Evolutionary conservation across 1,139 yeast genomes (phyloP), one percentile per base, ranked within the genome.

Genomic region (Saccharomyces pastorianus): DNA sequence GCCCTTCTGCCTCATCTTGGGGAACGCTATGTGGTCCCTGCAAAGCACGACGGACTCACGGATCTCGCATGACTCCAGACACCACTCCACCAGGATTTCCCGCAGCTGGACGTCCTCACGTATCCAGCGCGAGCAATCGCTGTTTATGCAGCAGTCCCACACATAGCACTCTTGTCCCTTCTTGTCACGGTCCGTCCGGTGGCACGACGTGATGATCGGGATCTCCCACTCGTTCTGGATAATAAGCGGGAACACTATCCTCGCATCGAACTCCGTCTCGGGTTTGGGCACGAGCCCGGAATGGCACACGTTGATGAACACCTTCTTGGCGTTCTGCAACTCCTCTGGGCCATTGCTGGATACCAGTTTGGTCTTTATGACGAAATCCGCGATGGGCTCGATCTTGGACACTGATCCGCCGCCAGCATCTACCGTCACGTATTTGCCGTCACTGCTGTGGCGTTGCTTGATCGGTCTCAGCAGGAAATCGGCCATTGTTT

Each of bases 161-260:
- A 88, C 89, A 46, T 79, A 72, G 41, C 89, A 81, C 17, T 74
- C 71, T 9, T 73, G 72, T 0, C 95, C 95, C 62, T 83, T 83
- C 67, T 88, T 88, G 64, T 90, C 96, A 14, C 59, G 68, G 46
- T 79, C 84, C 9, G 64, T 62, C 17, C 83, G 67, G 53, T 78
- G 79, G 0, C 75, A 72, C 0, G 91, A 82, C 0, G 88, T 80
- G 0, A 86, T 78, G 9, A 89, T 81, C 0, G 96, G 96, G 3
- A 89, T 85, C 57, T 86, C 91, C 96, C 96, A 89, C 63, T 83
- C 76, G 61, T 84, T 84, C 46, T 82, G 82, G 67, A 84, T 81
- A 27, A 88, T 85, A 53, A 82, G 69, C 0, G 87, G 83, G 61
- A 83, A 83, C 5, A 88, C 82, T 2, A 75, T 69, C 32, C 73